Evolutionary conservation across 768 basidiomycete species (phyloP), one percentile per base, ranked within the genome.

Genomic region (Goffeauzyma gilvescens): DNA sequence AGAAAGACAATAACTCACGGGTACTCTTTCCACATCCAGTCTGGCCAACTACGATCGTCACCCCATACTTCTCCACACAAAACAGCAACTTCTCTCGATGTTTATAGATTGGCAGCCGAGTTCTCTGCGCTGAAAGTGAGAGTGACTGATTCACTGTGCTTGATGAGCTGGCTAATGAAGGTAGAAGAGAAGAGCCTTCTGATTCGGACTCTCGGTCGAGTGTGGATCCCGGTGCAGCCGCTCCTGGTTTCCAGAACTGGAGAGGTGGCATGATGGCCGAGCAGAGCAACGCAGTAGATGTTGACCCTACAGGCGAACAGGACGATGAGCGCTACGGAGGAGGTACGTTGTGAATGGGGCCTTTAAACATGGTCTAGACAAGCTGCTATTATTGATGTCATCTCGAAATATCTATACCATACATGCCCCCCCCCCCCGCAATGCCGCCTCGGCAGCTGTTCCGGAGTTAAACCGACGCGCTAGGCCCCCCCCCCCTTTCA

Each of bases 11-110:
- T 2, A 10, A 70, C 81, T 60, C 51, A 90, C 87, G 90, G 50
- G 90, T 98, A 6, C 87, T 90, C 67, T 98, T 96, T 34, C 93
- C 93, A 45, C 83, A 93, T 2, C 93, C 93, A 0, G 93, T 96
- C 55, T 95, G 62, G 15, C 62, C 90, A 7, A 90, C 81, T 5
- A 96, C 77, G 38, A 95, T 83, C 2, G 78, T 71, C 7, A 87
- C 79, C 4, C 79, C 79, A 57, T 79, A 72, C 41, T 73, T 76
- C 65, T 96, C 90, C 20, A 95, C 65, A 45, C 78, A 77, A 55
- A 83, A 81, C 6, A 96, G 64, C 2, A 96, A 67, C 48, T 76
- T 78, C 33, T 83, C 71, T 79, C 89, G 73, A 62, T 98, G 83
- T 59, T 83, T 86, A 62, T 74, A 79, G 44, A 98, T 95, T 0